Evolutionary conservation across 176 grass and related monocot genomes (phyloP), one percentile per base, ranked within the genome.

Genomic region (Areca catechu): DNA sequence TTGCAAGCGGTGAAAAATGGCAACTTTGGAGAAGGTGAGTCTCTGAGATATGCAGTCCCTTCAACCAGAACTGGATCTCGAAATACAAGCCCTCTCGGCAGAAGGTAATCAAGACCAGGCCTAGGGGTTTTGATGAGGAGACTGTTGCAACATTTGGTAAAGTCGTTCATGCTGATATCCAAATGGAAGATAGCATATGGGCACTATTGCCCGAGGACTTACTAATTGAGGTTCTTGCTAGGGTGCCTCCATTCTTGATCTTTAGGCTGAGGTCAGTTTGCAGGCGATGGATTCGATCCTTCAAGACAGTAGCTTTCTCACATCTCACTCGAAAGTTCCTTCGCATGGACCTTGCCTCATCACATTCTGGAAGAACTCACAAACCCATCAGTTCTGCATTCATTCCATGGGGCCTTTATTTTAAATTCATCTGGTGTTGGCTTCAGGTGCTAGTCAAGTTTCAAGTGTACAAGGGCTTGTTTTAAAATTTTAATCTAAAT

Each of bases 191-290:
- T 51, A 7, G 18, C 58, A 72, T 95, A 67, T 95, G 90, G 90
- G 61, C 70, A 5, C 62, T 55, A 15, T 73, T 95, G 59, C 90
- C 90, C 2, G 86, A 95, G 49, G 90, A 95, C 64, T 73, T 89
- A 20, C 82, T 86, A 64, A 63, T 83, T 10, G 90, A 95, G 69
- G 61, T 95, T 56, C 79, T 89, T n/a, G 90, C 85, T 20, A 79
- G 90, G 43, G 85, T 95, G n/a, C 82, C 90, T 60, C 90, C 90
- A 23, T 89, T 95, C 79, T 76, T 86, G 51, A 79, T 95, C 69
- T 83, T 81, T 75, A 83, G 76, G 70, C 54, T 95, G 54, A 83
- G 79, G 64, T 56, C 76, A 37, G 79, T 89, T 55, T 95, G 79
- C 59, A 80, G 77, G 66, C 74, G 86, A 54, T 95, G 90, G 90